These are phyloP conservation scores for Colletotrichum gigasporum DNA, from an alignment of 2,329 filamentous ascomycete genomes.

Conservation along the genomic window DNA sequence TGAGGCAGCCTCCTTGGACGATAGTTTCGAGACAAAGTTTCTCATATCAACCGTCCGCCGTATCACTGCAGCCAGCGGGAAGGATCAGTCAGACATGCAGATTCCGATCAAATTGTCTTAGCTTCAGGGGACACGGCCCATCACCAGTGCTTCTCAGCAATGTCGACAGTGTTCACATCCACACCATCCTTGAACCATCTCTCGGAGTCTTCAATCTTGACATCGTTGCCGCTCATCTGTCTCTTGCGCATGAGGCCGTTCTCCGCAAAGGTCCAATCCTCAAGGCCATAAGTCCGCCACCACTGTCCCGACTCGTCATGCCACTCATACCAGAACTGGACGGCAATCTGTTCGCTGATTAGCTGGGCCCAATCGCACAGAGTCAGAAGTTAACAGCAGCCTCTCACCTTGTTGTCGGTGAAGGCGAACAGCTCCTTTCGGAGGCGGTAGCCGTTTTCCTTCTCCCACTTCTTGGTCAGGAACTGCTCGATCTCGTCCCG, in stretches of 20 bases:
- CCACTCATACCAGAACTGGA: slow-evolving; percentile 93
- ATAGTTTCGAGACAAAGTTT: background rate
- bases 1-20: background rate
- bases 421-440: slow-evolving; percentile 89
- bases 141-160: slow-evolving; percentile 74
- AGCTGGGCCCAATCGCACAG: background rate
- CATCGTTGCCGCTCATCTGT: slow-evolving; percentile 80
- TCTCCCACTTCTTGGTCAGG: slow-evolving; percentile 77
- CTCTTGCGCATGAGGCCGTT: slow-evolving; percentile 78
- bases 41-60: background rate
- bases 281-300: slow-evolving; percentile 88
- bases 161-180: slow-evolving; percentile 73
- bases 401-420: slow-evolving; percentile 66
- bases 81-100: background rate
- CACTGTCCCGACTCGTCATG: slow-evolving; percentile 76
- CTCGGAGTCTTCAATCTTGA: slow-evolving; percentile 68
- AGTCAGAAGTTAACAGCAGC: background rate
- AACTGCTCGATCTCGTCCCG: slow-evolving; percentile 74
- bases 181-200: slow-evolving; percentile 77
- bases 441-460: slow-evolving; percentile 76
- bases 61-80: background rate
- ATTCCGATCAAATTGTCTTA: background rate
- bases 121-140: background rate
- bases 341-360: slow-evolving; percentile 67
- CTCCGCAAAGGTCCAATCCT: slow-evolving; percentile 80